phyloP scores from a whole-genome alignment of 345 rosid species.

The Brassica incana region DNA sequence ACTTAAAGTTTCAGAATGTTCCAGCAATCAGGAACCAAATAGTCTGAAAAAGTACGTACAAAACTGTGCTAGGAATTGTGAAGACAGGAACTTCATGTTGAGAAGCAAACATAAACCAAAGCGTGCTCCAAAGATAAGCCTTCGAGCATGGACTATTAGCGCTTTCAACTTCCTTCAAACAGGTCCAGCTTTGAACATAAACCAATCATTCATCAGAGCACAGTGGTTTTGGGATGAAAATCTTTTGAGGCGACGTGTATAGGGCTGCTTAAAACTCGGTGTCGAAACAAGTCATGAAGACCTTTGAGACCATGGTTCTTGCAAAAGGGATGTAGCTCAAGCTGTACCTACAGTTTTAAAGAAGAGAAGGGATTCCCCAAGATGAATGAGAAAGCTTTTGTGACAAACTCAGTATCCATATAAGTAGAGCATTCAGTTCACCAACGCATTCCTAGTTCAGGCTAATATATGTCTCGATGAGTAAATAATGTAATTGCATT shows the following conservation, averaged over 20 bases:
- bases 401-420: not conserved
- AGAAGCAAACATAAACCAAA: not conserved
- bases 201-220: not conserved
- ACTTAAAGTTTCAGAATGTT: not conserved
- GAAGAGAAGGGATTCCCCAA: not conserved
- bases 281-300: constrained; percentile 73
- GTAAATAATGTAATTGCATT: not conserved
- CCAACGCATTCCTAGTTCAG: not conserved
- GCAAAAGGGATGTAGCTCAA: constrained; percentile 97
- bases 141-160: not conserved
- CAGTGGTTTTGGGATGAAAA: not conserved
- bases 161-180: not conserved
- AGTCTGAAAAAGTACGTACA: not conserved
- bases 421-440: not conserved
- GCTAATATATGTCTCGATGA: not conserved
- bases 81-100: not conserved
- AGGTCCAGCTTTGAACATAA: not conserved
- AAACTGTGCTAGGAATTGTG: not conserved
- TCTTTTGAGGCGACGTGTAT: not conserved
- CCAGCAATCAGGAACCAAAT: not conserved
- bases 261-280: constrained; percentile 65
- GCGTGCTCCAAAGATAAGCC: not conserved
- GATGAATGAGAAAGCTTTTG: not conserved
- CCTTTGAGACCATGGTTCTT: constrained; percentile 86
- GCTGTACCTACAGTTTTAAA: constrained; percentile 71